These are phyloP conservation scores for Rhizodiscina lignyota DNA, from an alignment of 495 filamentous ascomycete genomes.

Conservation along the genomic window DNA sequence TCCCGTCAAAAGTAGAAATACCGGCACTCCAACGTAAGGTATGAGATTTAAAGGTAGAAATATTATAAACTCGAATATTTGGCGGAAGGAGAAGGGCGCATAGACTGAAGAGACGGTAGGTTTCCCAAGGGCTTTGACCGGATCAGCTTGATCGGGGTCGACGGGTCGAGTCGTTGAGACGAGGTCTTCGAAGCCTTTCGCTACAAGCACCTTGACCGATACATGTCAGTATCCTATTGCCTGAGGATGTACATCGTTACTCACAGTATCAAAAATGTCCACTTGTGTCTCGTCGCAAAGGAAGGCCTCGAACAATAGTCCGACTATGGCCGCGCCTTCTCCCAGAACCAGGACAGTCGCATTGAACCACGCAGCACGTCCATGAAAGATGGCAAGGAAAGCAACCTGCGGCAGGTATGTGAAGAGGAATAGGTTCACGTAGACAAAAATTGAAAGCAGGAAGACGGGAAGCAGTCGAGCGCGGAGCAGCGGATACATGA, in stretches of 20 bases:
- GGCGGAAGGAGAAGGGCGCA: constrained; percentile 37
- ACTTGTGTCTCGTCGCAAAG: constrained; percentile 53
- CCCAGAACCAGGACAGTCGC: constrained; percentile 49
- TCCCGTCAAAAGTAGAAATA: constrained; percentile 46
- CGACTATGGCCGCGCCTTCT: constrained; percentile 43
- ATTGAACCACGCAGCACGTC: constrained; percentile 39
- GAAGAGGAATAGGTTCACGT: constrained; percentile 44
- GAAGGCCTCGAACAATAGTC: constrained; percentile 48
- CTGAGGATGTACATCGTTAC: too few relatives aligned
- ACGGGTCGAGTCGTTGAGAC: constrained; percentile 37
- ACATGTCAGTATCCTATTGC: too few relatives aligned
- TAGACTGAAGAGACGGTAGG: constrained; percentile 41
- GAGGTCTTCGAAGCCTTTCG: constrained; percentile 40
- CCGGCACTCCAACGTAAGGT: constrained; percentile 42
- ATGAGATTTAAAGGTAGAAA: constrained; percentile 50
- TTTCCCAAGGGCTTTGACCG: constrained; percentile 41
- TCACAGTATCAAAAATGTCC: constrained; percentile 52
- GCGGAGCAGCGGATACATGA: constrained; percentile 45
- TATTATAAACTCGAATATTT: constrained; percentile 24
- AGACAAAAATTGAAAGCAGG: constrained; percentile 41
- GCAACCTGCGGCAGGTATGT: constrained; percentile 37
- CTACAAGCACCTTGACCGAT: too few relatives aligned
- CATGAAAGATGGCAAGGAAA: constrained; percentile 46
- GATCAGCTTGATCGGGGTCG: constrained; percentile 29
- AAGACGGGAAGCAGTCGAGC: constrained; percentile 40